Evolutionary conservation across 2,329 filamentous ascomycete genomes (phyloP).

Genomic region (Phialemonium atrogriseum): DNA sequence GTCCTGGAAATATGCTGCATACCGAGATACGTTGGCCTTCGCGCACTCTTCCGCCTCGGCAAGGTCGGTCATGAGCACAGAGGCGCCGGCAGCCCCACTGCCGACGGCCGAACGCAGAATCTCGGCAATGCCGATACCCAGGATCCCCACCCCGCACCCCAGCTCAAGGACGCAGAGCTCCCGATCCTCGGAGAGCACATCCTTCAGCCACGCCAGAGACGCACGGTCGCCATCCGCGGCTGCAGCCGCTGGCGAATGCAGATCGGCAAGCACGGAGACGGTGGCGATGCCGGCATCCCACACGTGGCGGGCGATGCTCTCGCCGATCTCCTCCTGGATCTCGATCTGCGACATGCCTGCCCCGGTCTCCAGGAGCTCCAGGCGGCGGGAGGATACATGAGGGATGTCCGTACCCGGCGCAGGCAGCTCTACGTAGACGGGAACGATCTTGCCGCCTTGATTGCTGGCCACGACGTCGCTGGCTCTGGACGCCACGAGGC

Average conservation of each 20-base stretch:
- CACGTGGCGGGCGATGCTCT: constrained; percentile 51
- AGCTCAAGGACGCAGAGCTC: constrained; percentile 42
- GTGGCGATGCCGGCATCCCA: constrained; percentile 50
- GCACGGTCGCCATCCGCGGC: neutral
- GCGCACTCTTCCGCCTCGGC: constrained; percentile 43
- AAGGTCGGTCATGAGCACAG: constrained; percentile 40
- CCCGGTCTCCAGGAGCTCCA: constrained; percentile 16
- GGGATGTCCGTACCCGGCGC: constrained; percentile 3
- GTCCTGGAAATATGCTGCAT: constrained; percentile 7
- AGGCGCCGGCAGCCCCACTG: neutral
- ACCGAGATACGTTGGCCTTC: constrained; percentile 33
- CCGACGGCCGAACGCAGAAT: constrained; percentile 7
- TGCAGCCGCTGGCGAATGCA: constrained; percentile 10
- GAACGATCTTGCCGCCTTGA: constrained; percentile 33
- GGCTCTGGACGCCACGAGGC: constrained; percentile 11
- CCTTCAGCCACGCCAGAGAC: constrained; percentile 15
- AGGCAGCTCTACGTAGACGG: constrained; percentile 29
- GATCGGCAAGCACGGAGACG: constrained; percentile 24
- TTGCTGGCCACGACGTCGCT: constrained; percentile 13
- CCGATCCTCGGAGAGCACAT: constrained; percentile 16
- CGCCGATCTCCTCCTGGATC: constrained; percentile 48
- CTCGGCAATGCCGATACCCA: constrained; percentile 40
- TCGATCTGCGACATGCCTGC: constrained; percentile 19
- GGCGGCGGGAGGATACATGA: constrained; percentile 20
- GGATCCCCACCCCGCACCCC: constrained; percentile 47